These are phyloP conservation scores for Angomonas ambiguus DNA, from an alignment of 208 protist genomes.

Conservation along the genomic window DNA sequence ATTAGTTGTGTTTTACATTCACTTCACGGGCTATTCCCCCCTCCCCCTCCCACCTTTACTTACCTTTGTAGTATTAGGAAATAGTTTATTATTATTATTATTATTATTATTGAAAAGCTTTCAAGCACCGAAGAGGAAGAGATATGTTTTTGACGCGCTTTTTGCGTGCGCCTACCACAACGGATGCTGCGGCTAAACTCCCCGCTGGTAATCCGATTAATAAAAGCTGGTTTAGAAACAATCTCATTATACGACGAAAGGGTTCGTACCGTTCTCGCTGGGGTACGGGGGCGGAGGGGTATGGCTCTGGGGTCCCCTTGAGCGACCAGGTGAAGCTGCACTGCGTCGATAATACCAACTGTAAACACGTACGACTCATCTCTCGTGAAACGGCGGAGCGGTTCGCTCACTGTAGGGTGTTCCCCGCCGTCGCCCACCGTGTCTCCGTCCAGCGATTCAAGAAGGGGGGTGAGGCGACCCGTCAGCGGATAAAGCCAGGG, in stretches of 20 bases:
- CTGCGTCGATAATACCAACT: conserved; percentile 92
- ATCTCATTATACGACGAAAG: conserved; percentile 83
- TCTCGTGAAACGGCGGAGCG: conserved; percentile 80
- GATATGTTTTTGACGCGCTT: conserved; percentile 23
- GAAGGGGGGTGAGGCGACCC: conserved; percentile 57
- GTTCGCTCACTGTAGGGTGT: conserved; percentile 86
- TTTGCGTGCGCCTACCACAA: conserved; percentile 51
- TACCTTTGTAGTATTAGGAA: too few species aligned
- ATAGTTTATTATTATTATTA: too few species aligned
- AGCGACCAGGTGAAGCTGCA: conserved; percentile 89
- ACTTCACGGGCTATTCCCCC: too few species aligned
- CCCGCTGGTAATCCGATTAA: conserved; percentile 79
- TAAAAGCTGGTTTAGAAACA: conserved; percentile 83
- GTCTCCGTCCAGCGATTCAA: conserved; percentile 89
- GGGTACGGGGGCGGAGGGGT: conserved; percentile 82
- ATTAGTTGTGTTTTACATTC: too few species aligned
- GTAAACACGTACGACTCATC: conserved; percentile 89
- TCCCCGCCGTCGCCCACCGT: conserved; percentile 84
- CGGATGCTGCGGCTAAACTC: conserved; percentile 81
- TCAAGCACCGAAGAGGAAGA: too few species aligned
- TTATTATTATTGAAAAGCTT: too few species aligned
- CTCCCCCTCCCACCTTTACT: too few species aligned
- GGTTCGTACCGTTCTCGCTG: conserved; percentile 81
- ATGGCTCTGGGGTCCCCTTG: conserved; percentile 73
- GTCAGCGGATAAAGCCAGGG: conserved; percentile 80